Base-by-base conservation (phyloP, 148 eudicot genomes). In the Euryodendron excelsum region DNA sequence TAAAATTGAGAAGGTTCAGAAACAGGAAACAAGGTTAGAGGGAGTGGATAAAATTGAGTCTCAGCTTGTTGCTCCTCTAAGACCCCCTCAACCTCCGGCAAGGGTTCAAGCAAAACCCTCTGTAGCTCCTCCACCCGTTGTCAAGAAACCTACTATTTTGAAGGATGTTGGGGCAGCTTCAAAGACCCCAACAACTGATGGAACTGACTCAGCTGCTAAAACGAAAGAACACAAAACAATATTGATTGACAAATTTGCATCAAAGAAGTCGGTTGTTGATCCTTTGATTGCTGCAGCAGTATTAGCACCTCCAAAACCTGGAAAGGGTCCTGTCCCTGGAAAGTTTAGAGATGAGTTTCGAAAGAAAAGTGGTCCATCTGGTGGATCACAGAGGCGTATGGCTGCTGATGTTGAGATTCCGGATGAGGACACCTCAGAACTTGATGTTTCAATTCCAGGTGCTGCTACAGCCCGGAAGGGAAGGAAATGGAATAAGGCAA, bases 401-500 rank as follows among this genome's bases (percentile, higher is more conserved):
- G 80, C 67, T 75, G 47, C 56, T 70, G 77, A 85, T 68, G 84
- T 31, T 80, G 89, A 82, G 72, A 80, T 83, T 66, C 80, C 81
- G 23, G 94, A 91, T 71, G 99, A 96, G 47, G 97, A 93, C 15
- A 77, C 89, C 80, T 84, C 93, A 69, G 96, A 91, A 74, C 90
- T 94, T 67, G 83, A 87, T 76, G 86, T 94, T 70, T 81, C 91
- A 25, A 78, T 84, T 83, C 85, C 87, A 34, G 97, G 97, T 81
- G 84, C 90, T 62, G 72, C 69, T 17, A 72, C 80, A 9, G 88
- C 87, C 14, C 85, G 94, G 79, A 96, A 89, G 83, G 98, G 99
- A 69, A 88, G 98, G 78, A 96, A 93, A 83, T 93, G 93, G 94
- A 91, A 79, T 77, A 96, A 92, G 82, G 98, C 98, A 27, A 96